These are phyloP conservation scores for Lentinula lateritia DNA, from an alignment of 768 basidiomycete species.

Conservation along the genomic window DNA sequence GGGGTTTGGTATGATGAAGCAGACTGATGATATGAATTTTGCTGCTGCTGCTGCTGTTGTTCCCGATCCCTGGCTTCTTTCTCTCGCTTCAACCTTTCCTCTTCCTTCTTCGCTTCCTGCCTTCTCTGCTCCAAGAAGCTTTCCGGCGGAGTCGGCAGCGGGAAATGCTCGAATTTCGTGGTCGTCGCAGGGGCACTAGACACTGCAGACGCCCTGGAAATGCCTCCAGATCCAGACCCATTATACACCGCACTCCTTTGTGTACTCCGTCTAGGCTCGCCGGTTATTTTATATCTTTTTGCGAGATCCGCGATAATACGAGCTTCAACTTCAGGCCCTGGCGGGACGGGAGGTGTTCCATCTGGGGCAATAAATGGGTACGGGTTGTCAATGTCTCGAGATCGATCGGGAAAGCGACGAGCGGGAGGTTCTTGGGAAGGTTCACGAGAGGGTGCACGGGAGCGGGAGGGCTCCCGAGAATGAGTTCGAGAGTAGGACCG, in stretches of 20 bases:
- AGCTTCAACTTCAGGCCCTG: neutral
- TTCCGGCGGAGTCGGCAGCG: conserved; percentile 4
- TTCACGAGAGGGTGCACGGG: neutral
- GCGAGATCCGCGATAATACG: neutral
- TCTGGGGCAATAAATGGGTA: neutral
- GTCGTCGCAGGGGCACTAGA: neutral
- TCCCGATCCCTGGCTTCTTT: neutral
- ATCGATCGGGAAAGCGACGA: neutral
- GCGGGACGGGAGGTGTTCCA: neutral
- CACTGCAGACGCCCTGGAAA: neutral
- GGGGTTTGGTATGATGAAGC: conserved; percentile 2
- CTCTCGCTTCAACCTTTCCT: neutral
- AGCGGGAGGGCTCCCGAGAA: neutral
- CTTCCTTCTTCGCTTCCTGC: neutral
- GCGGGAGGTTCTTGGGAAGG: neutral
- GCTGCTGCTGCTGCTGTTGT: neutral
- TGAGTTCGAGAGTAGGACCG: neutral
- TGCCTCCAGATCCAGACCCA: neutral
- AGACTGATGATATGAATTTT: neutral
- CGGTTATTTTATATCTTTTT: neutral
- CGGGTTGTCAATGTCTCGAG: neutral
- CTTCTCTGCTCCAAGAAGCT: neutral
- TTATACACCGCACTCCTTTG: no score
- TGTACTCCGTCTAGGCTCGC: neutral
- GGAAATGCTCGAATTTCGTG: neutral